Conservation (phyloP, 164 flowering plant species). For the Vitis rotundifolia region DNA sequence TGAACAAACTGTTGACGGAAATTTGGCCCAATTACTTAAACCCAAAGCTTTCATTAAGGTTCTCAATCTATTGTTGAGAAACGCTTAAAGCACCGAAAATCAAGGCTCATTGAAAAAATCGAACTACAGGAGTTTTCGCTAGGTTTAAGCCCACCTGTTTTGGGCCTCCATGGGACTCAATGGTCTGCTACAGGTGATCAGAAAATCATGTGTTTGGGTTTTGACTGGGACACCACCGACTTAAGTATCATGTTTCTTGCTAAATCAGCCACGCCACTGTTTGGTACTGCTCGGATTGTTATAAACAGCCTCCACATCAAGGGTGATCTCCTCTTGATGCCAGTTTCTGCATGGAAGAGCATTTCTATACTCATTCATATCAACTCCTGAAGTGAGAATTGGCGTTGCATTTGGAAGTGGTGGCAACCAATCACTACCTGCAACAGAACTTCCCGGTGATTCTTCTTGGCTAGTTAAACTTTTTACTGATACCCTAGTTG, state of each 20-base stretch:
- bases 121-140: constrained; percentile 79
- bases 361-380: constrained; percentile 72
- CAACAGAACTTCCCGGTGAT: constrained; percentile 92
- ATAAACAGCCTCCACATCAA: constrained; percentile 86
- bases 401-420: constrained; percentile 96
- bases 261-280: constrained; percentile 77
- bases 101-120: constrained; percentile 76
- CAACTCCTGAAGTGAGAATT: constrained; percentile 83
- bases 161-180: constrained; percentile 77
- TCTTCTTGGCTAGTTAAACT: constrained; percentile 96
- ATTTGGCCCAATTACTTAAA: constrained; percentile 72
- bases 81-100: constrained; percentile 70
- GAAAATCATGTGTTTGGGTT: constrained; percentile 69
- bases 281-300: constrained; percentile 87
- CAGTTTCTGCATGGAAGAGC: constrained; percentile 94
- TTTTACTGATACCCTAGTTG: constrained; percentile 68
- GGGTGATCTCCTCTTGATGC: too few relatives aligned
- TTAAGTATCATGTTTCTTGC: constrained; percentile 79
- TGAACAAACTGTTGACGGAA: constrained; percentile 78
- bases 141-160: constrained; percentile 75
- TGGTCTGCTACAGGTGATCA: constrained; percentile 84
- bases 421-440: constrained; percentile 85
- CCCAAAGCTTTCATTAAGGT: constrained; percentile 69
- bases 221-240: constrained; percentile 87
- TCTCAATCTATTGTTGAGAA: constrained; percentile 83